Conservation (phyloP, 23 red algal genomes). For the Gracilaria gracilis region DNA sequence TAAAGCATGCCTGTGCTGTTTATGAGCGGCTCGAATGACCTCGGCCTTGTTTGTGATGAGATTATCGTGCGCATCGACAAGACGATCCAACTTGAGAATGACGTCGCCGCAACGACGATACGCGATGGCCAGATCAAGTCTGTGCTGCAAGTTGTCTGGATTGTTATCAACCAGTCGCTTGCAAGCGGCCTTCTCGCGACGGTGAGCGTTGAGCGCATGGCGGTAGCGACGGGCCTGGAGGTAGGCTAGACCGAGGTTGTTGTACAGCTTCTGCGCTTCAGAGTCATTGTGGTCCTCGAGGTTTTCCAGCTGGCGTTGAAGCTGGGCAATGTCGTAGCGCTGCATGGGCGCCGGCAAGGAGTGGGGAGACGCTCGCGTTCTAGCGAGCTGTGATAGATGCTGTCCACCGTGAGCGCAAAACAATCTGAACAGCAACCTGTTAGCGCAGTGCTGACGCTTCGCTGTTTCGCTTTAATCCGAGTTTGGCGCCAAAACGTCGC, state of each 20-base stretch:
- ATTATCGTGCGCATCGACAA: slow-evolving; percentile 42
- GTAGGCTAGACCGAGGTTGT: slow-evolving; percentile 47
- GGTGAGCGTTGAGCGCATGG: slow-evolving; percentile 53
- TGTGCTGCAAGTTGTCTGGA: slow-evolving; percentile 14
- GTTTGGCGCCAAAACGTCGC: not conserved
- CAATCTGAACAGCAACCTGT: no score
- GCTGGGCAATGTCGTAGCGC: slow-evolving; percentile 52
- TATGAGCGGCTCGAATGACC: slow-evolving; percentile 42
- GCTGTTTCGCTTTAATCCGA: not conserved
- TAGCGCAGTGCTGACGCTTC: not conserved
- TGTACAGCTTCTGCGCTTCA: slow-evolving; percentile 61
- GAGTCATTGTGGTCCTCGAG: slow-evolving; percentile 50
- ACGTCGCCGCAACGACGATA: slow-evolving; percentile 56
- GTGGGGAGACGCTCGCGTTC: no score
- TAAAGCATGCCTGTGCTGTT: slow-evolving; percentile 34
- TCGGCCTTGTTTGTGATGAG: slow-evolving; percentile 35
- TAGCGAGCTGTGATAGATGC: no score
- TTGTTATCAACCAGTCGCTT: slow-evolving; percentile 35
- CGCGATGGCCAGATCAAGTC: slow-evolving; percentile 59
- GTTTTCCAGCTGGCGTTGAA: slow-evolving; percentile 47
- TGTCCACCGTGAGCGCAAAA: no score
- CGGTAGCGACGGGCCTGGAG: slow-evolving; percentile 45
- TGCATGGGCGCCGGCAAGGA: slow-evolving; percentile 10
- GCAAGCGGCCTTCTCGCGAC: slow-evolving; percentile 53
- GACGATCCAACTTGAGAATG: slow-evolving; percentile 36